phyloP scores from a whole-genome alignment of 257 asterid species.

The Solanum boliviense region DNA sequence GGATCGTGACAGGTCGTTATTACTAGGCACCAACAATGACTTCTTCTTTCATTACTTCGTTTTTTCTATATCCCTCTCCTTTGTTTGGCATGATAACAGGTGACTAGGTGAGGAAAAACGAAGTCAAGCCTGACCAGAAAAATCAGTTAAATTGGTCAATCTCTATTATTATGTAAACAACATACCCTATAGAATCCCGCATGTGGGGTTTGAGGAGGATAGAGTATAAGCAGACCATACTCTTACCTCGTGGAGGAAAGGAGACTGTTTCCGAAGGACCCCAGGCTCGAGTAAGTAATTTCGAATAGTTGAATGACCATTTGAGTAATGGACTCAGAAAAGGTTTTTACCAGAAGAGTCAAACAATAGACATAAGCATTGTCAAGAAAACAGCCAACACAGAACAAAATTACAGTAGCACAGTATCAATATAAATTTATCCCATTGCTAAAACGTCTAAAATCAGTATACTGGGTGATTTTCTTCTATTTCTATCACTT shows the following conservation, averaged over 20 bases:
- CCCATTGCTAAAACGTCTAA: neutral
- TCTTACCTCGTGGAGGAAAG: neutral
- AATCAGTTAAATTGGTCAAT: no score
- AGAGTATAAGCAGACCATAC: neutral
- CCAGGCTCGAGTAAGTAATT: neutral
- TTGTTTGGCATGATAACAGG: neutral
- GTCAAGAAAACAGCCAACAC: neutral
- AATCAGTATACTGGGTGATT: neutral
- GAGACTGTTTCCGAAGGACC: neutral
- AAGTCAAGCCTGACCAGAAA: no score
- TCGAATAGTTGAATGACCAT: neutral
- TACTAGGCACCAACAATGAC: no score
- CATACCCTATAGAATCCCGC: neutral
- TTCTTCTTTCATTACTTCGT: no score
- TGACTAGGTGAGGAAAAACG: no score
- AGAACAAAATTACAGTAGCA: neutral
- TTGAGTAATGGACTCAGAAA: neutral
- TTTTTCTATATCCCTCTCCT: neutral
- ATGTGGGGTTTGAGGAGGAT: neutral
- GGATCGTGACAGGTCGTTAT: neutral
- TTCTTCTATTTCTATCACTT: slow-evolving; percentile 11
- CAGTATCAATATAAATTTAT: neutral
- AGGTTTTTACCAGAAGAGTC: neutral
- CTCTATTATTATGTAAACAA: no score
- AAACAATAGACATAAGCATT: neutral